phyloP scores from a whole-genome alignment of 1,284 basidiomycete genomes.

The Ceratobasidium sp. region DNA sequence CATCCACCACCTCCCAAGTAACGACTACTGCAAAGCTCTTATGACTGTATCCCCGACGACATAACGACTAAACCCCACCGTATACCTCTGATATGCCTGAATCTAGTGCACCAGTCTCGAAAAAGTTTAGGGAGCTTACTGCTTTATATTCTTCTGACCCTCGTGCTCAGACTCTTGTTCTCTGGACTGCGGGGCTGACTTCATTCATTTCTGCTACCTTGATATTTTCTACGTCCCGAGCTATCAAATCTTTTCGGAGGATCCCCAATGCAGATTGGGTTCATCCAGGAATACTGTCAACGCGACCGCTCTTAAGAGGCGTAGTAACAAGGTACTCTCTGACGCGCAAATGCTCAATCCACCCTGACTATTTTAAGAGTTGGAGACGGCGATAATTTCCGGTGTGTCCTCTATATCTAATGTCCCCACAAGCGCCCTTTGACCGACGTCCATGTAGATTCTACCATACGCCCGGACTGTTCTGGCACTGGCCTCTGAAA shows the following conservation, averaged over 20 bases:
- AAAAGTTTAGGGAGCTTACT: constrained; percentile 30
- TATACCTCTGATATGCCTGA: not conserved
- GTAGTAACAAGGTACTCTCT: constrained; percentile 74
- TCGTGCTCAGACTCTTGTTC: constrained; percentile 18
- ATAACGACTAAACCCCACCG: not conserved
- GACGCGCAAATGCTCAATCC: constrained; percentile 17
- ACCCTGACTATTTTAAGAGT: constrained; percentile 64
- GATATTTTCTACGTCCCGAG: constrained; percentile 19
- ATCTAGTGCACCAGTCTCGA: constrained; percentile 14
- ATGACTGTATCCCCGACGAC: not conserved
- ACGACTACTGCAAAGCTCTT: not conserved
- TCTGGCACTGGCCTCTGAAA: constrained; percentile 79
- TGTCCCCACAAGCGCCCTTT: not conserved
- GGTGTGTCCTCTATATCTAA: constrained; percentile 63
- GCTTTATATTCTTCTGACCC: constrained; percentile 24
- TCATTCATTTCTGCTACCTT: not conserved
- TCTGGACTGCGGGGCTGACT: constrained; percentile 27
- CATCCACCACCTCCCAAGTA: not conserved
- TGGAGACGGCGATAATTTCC: constrained; percentile 75
- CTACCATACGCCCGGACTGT: constrained; percentile 84
- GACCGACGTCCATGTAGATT: constrained; percentile 63
- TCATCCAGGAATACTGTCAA: constrained; percentile 68
- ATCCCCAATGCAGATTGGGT: constrained; percentile 74
- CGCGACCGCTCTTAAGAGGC: constrained; percentile 75
- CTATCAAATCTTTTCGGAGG: constrained; percentile 52